These are phyloP conservation scores for Xanthoceras sorbifolium DNA, from an alignment of 345 rosid species.

Conservation along the genomic window DNA sequence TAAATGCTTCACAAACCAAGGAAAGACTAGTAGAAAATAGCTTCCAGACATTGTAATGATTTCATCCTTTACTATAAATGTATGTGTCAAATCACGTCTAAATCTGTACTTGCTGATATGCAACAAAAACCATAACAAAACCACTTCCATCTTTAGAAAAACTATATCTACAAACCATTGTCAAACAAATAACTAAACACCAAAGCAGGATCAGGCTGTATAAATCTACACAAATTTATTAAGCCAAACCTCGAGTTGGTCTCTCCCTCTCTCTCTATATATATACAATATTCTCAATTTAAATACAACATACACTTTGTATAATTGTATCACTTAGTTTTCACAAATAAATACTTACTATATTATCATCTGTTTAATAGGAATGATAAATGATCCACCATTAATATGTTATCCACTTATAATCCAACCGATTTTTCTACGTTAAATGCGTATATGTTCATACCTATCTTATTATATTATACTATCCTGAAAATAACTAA, in stretches of 20 bases:
- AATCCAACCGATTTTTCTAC: not conserved
- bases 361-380: not conserved
- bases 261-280: not conserved
- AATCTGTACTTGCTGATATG: not conserved
- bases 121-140: not conserved
- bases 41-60: not conserved
- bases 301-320: not conserved
- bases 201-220: not conserved
- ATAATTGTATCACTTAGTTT: not conserved
- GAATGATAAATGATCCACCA: not conserved
- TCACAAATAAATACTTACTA: not conserved
- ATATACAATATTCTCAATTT: not conserved
- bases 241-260: not conserved
- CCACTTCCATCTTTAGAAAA: not conserved
- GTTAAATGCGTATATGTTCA: not conserved
- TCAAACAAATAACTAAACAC: too few species aligned
- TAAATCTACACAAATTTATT: too few species aligned
- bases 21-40: constrained; percentile 1
- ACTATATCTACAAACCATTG: too few species aligned
- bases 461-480: not conserved
- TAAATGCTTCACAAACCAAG: not conserved
- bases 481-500: not conserved
- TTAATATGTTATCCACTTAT: not conserved
- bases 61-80: not conserved
- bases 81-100: not conserved